Conservation (phyloP, 164 flowering plant species). For the Stephania yunnanensis region DNA sequence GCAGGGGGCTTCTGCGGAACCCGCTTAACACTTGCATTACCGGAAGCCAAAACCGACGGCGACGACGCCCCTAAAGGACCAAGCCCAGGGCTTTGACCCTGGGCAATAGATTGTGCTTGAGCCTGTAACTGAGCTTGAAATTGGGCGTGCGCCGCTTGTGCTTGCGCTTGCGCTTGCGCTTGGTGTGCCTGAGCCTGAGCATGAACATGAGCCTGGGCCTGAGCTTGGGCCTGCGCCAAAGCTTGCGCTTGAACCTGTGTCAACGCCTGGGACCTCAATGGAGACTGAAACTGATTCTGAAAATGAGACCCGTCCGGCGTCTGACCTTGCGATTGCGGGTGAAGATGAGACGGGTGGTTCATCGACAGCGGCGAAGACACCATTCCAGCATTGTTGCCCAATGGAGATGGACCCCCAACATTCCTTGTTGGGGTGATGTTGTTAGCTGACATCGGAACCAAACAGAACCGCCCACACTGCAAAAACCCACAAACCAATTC, state of each 20-base stretch:
- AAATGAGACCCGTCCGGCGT: slow-evolving; percentile 33
- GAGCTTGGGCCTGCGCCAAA: slow-evolving; percentile 20
- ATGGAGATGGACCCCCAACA: slow-evolving; percentile 26
- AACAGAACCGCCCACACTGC: background rate
- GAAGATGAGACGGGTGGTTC: slow-evolving; percentile 37
- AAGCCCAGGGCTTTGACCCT: slow-evolving; percentile 28
- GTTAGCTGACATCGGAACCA: slow-evolving; percentile 23
- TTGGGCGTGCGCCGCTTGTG: slow-evolving; percentile 26
- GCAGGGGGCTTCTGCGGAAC: slow-evolving; percentile 63
- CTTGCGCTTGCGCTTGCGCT: slow-evolving; percentile 19
- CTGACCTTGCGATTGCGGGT: slow-evolving; percentile 34
- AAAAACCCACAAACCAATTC: slow-evolving; percentile 1
- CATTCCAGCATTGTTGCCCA: slow-evolving; percentile 36
- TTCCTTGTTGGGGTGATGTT: slow-evolving; percentile 26
- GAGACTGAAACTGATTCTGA: slow-evolving; percentile 38
- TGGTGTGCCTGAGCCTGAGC: slow-evolving; percentile 20
- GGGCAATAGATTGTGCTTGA: slow-evolving; percentile 26
- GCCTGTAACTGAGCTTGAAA: slow-evolving; percentile 28
- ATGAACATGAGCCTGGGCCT: slow-evolving; percentile 19
- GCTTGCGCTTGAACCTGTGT: slow-evolving; percentile 29
- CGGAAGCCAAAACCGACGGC: slow-evolving; percentile 44
- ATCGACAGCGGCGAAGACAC: slow-evolving; percentile 23
- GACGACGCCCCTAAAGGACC: slow-evolving; percentile 33
- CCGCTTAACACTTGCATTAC: slow-evolving; percentile 43
- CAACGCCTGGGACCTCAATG: slow-evolving; percentile 29